Percentiles rank a stretch among this genome's conserved stretches.
Conservation (phyloP, 805 yeast genomes). For the Suhomyces sp. region DNA sequence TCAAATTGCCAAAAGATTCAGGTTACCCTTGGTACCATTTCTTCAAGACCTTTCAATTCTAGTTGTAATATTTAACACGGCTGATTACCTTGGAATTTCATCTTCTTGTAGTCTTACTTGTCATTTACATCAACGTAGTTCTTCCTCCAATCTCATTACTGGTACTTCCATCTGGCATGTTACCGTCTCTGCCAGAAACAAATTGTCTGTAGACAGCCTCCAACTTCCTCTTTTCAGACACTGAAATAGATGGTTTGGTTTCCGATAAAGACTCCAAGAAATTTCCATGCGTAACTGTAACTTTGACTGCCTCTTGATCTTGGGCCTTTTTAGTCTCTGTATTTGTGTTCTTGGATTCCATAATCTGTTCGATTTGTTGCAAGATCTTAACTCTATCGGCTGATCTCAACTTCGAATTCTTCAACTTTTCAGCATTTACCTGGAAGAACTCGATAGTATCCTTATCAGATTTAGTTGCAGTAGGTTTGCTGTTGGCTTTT, state of each 20-base stretch:
- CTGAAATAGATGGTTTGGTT: constrained; percentile 88
- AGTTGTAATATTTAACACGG: too few relatives aligned
- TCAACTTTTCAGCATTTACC: constrained; percentile 34
- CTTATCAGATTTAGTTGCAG: constrained; percentile 10
- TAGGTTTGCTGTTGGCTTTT: constrained; percentile 8
- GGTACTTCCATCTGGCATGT: constrained; percentile 82
- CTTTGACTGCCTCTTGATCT: constrained; percentile 20
- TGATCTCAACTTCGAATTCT: constrained; percentile 28
- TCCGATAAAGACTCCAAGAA: constrained; percentile 63
- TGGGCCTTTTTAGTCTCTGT: constrained; percentile 6
- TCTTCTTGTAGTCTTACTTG: background rate
- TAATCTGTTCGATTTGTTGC: constrained; percentile 44
- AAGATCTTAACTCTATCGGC: constrained; percentile 41
- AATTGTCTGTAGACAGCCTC: constrained; percentile 67
- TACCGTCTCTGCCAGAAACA: constrained; percentile 75
- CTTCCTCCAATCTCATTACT: constrained; percentile 84
- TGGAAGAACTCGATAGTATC: constrained; percentile 42
- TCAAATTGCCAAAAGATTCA: too few relatives aligned
- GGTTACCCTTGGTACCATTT: too few relatives aligned
- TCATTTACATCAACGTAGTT: constrained; percentile 70
- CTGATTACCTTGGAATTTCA: background rate
- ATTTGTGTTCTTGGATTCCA: constrained; percentile 14
- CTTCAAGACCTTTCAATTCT: background rate
- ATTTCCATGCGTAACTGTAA: constrained; percentile 53
- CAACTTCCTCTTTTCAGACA: constrained; percentile 64